A percentile compares a stretch with the other conserved stretches of the same genome.
These are phyloP conservation scores for Plasmodium yoelii DNA, from an alignment of 169 alveolate genomes.

Conservation along the genomic window DNA sequence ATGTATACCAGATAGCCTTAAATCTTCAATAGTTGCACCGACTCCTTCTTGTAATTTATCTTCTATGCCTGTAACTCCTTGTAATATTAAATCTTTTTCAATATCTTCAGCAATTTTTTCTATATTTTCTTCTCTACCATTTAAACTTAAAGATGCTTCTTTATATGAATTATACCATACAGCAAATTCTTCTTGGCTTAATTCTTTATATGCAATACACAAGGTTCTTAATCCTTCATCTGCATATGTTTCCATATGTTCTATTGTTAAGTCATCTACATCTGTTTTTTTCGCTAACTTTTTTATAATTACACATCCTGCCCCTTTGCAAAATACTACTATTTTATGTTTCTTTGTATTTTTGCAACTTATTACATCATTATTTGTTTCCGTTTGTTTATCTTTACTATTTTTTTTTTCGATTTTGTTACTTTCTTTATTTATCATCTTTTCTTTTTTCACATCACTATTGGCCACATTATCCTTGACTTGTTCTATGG, in stretches of 20 bases:
- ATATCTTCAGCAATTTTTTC: conserved; percentile 88
- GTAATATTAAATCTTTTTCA: conserved; percentile 92
- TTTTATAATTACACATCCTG: conserved; percentile 92
- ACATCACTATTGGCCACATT: neutral
- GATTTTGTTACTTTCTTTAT: too few relatives aligned
- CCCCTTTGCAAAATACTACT: conserved; percentile 93
- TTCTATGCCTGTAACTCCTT: conserved; percentile 98
- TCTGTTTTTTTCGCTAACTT: conserved; percentile 78
- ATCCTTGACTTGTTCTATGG: neutral
- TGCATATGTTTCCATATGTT: conserved; percentile 87
- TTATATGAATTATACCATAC: conserved; percentile 84
- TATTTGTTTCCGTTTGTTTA: neutral
- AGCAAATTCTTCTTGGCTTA: conserved; percentile 84
- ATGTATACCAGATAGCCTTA: conserved; percentile 95
- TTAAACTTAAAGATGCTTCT: conserved; percentile 79
- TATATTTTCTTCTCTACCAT: conserved; percentile 85
- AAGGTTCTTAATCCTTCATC: conserved; percentile 92
- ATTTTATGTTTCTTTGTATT: conserved; percentile 73
- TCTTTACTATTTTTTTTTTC: too few relatives aligned
- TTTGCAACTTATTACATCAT: conserved; percentile 23
- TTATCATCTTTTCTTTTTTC: neutral
- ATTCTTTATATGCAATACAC: conserved; percentile 92
- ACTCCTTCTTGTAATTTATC: conserved; percentile 98
- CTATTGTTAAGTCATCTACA: conserved; percentile 79
- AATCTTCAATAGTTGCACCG: conserved; percentile 94